Conservation (phyloP, 768 basidiomycete genomes). For the Pluteus cervinus region DNA sequence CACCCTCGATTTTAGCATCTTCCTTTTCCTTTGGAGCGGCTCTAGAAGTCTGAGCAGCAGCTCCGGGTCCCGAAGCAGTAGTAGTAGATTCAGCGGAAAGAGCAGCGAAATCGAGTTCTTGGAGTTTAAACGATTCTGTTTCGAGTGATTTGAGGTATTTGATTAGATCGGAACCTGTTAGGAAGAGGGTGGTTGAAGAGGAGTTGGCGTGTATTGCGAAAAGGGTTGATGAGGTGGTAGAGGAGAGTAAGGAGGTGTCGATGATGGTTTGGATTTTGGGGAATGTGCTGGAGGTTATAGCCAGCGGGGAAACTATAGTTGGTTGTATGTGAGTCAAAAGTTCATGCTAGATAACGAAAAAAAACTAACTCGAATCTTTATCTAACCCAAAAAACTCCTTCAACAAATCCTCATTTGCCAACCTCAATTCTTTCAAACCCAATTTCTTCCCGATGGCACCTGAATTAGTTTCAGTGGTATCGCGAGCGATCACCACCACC, state of each 20-base stretch:
- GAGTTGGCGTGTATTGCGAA: slow-evolving; percentile 77
- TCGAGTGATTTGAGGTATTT: slow-evolving; percentile 70
- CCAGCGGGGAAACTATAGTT: slow-evolving; percentile 78
- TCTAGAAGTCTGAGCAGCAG: slow-evolving; percentile 34
- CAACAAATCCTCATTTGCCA: slow-evolving; percentile 83
- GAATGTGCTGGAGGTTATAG: slow-evolving; percentile 60
- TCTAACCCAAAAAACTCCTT: slow-evolving; percentile 77
- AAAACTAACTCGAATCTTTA: slow-evolving; percentile 79
- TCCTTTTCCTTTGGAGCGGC: slow-evolving; percentile 53
- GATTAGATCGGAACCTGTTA: slow-evolving; percentile 71
- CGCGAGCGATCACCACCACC: slow-evolving; percentile 80
- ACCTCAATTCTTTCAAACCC: slow-evolving; percentile 79
- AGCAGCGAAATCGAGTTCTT: slow-evolving; percentile 67
- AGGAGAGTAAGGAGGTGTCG: slow-evolving; percentile 72
- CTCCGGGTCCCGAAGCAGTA: slow-evolving; percentile 8
- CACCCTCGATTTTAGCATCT: slow-evolving; percentile 78
- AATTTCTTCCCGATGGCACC: slow-evolving; percentile 72
- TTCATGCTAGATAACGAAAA: not conserved
- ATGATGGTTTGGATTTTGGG: slow-evolving; percentile 69
- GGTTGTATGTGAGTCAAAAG: too few relatives aligned
- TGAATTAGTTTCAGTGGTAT: slow-evolving; percentile 79
- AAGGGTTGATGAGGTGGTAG: slow-evolving; percentile 38
- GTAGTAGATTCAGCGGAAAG: slow-evolving; percentile 38
- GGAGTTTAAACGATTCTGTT: slow-evolving; percentile 55
- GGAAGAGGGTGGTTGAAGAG: slow-evolving; percentile 66